phyloP scores from a whole-genome alignment of 2,329 filamentous ascomycete genomes.

The Colletotrichum godetiae region DNA sequence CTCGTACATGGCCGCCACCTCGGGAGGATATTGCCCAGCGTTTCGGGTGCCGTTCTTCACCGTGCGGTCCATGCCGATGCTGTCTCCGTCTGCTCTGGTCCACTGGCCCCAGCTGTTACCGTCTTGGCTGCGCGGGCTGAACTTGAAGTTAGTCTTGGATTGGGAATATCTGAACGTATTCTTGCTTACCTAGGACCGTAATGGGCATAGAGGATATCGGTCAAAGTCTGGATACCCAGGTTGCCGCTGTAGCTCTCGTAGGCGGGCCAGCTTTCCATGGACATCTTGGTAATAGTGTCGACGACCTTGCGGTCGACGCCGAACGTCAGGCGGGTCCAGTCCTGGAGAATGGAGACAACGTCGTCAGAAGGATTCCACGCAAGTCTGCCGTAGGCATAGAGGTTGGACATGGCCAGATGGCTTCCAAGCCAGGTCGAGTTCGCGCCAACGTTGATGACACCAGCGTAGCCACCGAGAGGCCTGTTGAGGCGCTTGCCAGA shows the following conservation, averaged over 20 bases:
- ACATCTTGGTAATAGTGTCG: slow-evolving; percentile 70
- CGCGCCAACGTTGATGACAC: slow-evolving; percentile 74
- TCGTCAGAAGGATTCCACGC: slow-evolving; percentile 71
- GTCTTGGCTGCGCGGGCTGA: slow-evolving; percentile 73
- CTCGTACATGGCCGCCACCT: slow-evolving; percentile 70
- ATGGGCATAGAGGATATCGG: slow-evolving; percentile 74
- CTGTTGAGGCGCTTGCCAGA: slow-evolving; percentile 69
- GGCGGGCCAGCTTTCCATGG: slow-evolving; percentile 76
- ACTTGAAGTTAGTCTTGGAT: not conserved
- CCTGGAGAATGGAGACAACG: slow-evolving; percentile 63
- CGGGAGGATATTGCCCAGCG: slow-evolving; percentile 73
- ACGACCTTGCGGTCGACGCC: slow-evolving; percentile 64
- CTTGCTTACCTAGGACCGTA: slow-evolving; percentile 62
- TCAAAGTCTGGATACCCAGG: slow-evolving; percentile 75
- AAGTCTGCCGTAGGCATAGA: slow-evolving; percentile 76
- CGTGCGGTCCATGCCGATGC: slow-evolving; percentile 79
- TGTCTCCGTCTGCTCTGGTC: slow-evolving; percentile 70
- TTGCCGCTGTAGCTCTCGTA: slow-evolving; percentile 80
- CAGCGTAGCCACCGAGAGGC: slow-evolving; percentile 70
- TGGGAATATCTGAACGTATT: not conserved
- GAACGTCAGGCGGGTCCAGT: slow-evolving; percentile 78
- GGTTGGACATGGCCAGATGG: slow-evolving; percentile 76
- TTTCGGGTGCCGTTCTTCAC: slow-evolving; percentile 74
- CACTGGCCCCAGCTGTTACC: slow-evolving; percentile 78
- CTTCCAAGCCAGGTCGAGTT: slow-evolving; percentile 77